Conservation (phyloP, 306 rosid species). For the Vigna angularis region DNA sequence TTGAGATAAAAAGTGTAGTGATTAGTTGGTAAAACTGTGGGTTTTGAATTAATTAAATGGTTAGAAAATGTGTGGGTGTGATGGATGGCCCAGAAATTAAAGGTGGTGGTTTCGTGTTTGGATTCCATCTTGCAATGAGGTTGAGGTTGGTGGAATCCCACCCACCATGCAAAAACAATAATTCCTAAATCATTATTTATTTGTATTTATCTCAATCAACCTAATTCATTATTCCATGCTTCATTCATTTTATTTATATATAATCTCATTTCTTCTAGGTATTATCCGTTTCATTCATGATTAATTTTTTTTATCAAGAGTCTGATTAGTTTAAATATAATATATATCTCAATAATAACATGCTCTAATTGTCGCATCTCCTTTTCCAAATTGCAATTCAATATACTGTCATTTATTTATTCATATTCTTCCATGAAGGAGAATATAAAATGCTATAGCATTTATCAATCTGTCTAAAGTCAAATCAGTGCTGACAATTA, state of each 20-base stretch:
- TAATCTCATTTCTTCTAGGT: too few species aligned
- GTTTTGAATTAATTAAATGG: background rate
- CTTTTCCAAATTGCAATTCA: background rate
- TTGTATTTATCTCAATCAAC: background rate
- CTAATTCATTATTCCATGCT: background rate
- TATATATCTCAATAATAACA: too few species aligned
- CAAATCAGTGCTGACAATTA: constrained; percentile 39
- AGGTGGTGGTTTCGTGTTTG: constrained; percentile 80
- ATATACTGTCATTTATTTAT: constrained; percentile 31
- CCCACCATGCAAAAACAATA: constrained; percentile 52
- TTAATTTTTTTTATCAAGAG: too few species aligned
- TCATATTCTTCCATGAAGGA: constrained; percentile 43
- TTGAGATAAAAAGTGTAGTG: background rate
- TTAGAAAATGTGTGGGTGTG: constrained; percentile 38
- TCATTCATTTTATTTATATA: too few species aligned
- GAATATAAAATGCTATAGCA: constrained; percentile 19
- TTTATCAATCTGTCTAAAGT: constrained; percentile 25
- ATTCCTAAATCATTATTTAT: constrained; percentile 24
- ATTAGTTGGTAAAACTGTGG: background rate
- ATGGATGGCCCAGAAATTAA: constrained; percentile 49
- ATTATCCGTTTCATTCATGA: too few species aligned
- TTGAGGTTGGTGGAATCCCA: constrained; percentile 70
- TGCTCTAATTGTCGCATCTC: background rate
- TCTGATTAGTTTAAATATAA: too few species aligned
- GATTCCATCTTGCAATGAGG: constrained; percentile 63